These are phyloP conservation scores for Hymenoscyphus fructigenus DNA, from an alignment of 2,329 filamentous ascomycete genomes.

Conservation along the genomic window DNA sequence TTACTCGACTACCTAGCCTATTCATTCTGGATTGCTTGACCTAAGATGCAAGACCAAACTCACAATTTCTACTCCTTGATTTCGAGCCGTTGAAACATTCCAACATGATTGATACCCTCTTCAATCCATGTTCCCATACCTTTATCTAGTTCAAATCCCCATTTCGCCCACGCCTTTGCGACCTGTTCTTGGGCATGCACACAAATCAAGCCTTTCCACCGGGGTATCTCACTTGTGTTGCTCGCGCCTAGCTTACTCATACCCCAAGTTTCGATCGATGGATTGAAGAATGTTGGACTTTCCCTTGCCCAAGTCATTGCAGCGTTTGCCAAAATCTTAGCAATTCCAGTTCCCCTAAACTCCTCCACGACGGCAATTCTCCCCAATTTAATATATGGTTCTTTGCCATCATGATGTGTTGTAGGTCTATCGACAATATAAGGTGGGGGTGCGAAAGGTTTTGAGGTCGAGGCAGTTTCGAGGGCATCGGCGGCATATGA, in stretches of 20 bases:
- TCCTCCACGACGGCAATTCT: constrained; percentile 68
- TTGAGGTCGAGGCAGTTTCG: constrained; percentile 20
- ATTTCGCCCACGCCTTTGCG: constrained; percentile 62
- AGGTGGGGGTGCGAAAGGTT: constrained; percentile 15
- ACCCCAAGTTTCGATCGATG: constrained; percentile 42
- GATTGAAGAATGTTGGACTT: constrained; percentile 57
- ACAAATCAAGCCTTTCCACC: constrained; percentile 74
- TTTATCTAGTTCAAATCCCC: constrained; percentile 74
- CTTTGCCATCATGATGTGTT: constrained; percentile 57
- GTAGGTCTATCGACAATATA: constrained; percentile 39
- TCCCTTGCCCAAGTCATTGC: constrained; percentile 65
- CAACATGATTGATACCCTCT: constrained; percentile 81
- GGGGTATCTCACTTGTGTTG: constrained; percentile 44
- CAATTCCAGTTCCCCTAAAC: constrained; percentile 55
- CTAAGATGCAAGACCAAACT: neutral
- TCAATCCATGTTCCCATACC: constrained; percentile 77
- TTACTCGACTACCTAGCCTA: neutral
- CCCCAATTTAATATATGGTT: constrained; percentile 81
- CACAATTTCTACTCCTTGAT: constrained; percentile 20
- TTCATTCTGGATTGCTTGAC: neutral
- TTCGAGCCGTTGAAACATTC: constrained; percentile 67
- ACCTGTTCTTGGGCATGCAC: constrained; percentile 75
- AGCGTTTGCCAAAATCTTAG: constrained; percentile 62
- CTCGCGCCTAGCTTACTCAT: constrained; percentile 45
- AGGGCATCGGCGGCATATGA: constrained; percentile 25